These are phyloP conservation scores for Rheum nobile DNA, from an alignment of 148 eudicot genomes.

Conservation along the genomic window DNA sequence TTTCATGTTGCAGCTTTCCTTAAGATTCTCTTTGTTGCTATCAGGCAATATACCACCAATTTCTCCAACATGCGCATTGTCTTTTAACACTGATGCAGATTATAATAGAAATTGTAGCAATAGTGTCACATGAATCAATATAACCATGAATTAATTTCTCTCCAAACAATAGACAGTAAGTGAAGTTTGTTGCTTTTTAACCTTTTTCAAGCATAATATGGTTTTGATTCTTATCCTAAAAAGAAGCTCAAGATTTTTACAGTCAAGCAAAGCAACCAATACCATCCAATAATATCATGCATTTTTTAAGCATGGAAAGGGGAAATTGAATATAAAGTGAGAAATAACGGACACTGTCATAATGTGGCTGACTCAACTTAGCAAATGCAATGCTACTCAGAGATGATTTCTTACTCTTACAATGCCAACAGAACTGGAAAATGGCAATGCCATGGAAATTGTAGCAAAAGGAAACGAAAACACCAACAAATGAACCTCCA, in stretches of 20 bases:
- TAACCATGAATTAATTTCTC: neutral
- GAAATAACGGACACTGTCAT: neutral
- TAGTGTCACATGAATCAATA: neutral
- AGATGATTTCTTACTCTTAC: neutral
- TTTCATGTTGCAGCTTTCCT: conserved; percentile 19
- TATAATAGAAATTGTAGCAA: conserved; percentile 1
- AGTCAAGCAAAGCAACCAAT: neutral
- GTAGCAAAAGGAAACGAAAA: neutral
- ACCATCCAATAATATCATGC: neutral
- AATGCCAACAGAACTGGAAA: neutral
- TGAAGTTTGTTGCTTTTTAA: neutral
- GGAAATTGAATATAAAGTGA: neutral
- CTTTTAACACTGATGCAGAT: conserved; percentile 22
- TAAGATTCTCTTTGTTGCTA: conserved; percentile 62
- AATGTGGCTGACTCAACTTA: neutral
- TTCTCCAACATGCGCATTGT: conserved; percentile 11
- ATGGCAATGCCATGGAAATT: neutral
- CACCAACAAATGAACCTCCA: neutral
- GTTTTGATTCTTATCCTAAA: neutral
- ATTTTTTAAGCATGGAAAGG: neutral
- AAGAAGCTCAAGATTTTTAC: neutral
- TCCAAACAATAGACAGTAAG: neutral
- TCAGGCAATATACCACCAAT: conserved; percentile 21
- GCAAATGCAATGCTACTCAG: neutral
- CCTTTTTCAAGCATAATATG: neutral